phyloP scores from a whole-genome alignment of 306 rosid genomes.

The Cicer bijugum region DNA sequence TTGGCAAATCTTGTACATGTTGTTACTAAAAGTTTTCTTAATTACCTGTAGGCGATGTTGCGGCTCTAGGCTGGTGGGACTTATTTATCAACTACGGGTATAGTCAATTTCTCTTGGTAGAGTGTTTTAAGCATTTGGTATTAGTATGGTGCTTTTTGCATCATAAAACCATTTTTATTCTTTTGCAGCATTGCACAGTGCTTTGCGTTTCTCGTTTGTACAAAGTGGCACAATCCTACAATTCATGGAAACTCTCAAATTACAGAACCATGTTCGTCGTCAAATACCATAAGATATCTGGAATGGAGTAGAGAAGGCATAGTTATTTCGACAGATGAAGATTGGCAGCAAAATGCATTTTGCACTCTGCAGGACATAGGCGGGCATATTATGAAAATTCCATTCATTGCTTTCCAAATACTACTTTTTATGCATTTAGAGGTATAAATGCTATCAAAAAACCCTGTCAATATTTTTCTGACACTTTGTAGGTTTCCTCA shows the following conservation, averaged over 20 bases:
- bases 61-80: conserved; percentile 98
- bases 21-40: conserved; percentile 32
- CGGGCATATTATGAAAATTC: conserved; percentile 91
- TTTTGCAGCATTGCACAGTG: conserved; percentile 89
- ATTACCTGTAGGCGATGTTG: conserved; percentile 75
- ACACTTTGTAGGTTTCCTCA: conserved; percentile 35
- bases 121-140: conserved; percentile 29
- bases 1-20: conserved; percentile 1
- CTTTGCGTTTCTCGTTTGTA: conserved; percentile 95
- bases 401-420: conserved; percentile 73
- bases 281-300: conserved; percentile 62
- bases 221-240: conserved; percentile 93
- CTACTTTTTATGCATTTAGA: conserved; percentile 82
- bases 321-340: conserved; percentile 72
- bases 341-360: conserved; percentile 52
- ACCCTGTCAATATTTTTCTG: conserved; percentile 7
- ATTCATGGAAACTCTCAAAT: conserved; percentile 71
- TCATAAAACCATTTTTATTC: conserved; percentile 42
- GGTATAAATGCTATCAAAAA: conserved; percentile 51
- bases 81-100: conserved; percentile 90
- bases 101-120: conserved; percentile 32
- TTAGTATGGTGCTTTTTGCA: conserved; percentile 31
- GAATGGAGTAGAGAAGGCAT: conserved; percentile 79
- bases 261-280: conserved; percentile 66
- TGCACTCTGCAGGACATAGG: conserved; percentile 85